A percentile compares a stretch with the other conserved stretches of the same genome.
Evolutionary conservation across 192 early-diverging fungal species (phyloP).

Genomic region (Obelidium mucronatum): DNA sequence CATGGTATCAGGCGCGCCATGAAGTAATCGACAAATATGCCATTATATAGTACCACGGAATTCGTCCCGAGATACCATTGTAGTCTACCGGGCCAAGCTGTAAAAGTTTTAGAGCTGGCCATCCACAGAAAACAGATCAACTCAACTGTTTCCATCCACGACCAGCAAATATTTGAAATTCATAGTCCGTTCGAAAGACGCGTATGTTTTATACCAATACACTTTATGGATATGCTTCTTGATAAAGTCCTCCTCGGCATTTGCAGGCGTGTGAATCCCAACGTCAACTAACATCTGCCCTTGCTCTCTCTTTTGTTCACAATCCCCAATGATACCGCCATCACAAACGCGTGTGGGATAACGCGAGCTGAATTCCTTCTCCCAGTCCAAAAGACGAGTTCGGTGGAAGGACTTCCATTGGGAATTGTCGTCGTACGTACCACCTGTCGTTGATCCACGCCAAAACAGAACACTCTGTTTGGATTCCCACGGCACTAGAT

Average conservation of each 20-base stretch:
- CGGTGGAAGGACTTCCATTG: not conserved
- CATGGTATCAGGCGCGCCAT: not conserved
- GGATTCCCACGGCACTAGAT: not conserved
- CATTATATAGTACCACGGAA: not conserved
- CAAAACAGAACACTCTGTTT: slow-evolving; percentile 23
- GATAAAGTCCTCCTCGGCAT: too few species aligned
- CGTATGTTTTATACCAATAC: not conserved
- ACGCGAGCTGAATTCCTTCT: too few species aligned
- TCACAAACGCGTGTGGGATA: too few species aligned
- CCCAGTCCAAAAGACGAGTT: not conserved
- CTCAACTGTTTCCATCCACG: slow-evolving; percentile 12
- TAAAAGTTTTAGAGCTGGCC: too few species aligned
- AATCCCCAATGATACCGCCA: too few species aligned
- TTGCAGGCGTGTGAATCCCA: too few species aligned
- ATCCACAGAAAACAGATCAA: too few species aligned
- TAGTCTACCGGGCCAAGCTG: not conserved
- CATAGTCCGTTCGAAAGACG: not conserved
- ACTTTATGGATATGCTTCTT: not conserved
- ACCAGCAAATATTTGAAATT: not conserved
- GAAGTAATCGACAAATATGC: not conserved
- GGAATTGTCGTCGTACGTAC: not conserved
- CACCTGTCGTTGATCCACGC: slow-evolving; percentile 15
- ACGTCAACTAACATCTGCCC: not conserved
- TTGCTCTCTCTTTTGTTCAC: not conserved
- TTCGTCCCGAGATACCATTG: not conserved